Evolutionary conservation across 495 filamentous ascomycete genomes (phyloP).

Genomic region (Penicillium maclennaniae): DNA sequence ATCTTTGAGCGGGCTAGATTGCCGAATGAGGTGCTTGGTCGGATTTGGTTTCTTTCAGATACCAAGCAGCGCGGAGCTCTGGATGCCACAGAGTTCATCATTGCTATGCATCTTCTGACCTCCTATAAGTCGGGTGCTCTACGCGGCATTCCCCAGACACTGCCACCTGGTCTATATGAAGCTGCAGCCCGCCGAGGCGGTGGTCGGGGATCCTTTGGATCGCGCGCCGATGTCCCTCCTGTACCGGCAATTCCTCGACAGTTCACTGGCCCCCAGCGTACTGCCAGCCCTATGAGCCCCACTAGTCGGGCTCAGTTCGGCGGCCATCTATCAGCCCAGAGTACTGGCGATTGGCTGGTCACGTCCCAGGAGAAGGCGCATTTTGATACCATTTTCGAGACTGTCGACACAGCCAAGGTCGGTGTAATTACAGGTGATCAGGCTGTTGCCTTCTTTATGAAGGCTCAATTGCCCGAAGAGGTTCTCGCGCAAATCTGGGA

Average conservation of each 20-base stretch:
- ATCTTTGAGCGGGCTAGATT: conserved; percentile 92
- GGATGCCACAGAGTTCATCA: conserved; percentile 89
- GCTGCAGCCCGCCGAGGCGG: conserved; percentile 73
- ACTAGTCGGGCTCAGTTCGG: conserved; percentile 49
- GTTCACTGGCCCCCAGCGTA: conserved; percentile 63
- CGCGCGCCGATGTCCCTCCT: conserved; percentile 44
- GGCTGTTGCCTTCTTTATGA: conserved; percentile 90
- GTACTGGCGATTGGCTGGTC: conserved; percentile 79
- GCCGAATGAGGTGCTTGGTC: conserved; percentile 83
- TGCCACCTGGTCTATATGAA: conserved; percentile 86
- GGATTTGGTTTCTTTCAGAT: conserved; percentile 93
- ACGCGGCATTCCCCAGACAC: conserved; percentile 70
- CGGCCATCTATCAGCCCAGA: conserved; percentile 53
- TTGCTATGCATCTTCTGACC: conserved; percentile 94
- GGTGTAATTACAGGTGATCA: conserved; percentile 90
- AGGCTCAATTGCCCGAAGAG: conserved; percentile 86
- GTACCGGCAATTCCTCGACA: conserved; percentile 66
- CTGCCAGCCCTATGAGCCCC: conserved; percentile 63
- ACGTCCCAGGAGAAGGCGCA: conserved; percentile 75
- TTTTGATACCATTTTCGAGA: conserved; percentile 80
- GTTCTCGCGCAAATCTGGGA: conserved; percentile 96
- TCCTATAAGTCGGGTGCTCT: conserved; percentile 82
- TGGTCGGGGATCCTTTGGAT: conserved; percentile 43
- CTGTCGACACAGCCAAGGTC: conserved; percentile 70
- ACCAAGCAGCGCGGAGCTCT: conserved; percentile 86